Conservation (phyloP, 129 eudicot species). For the Flaveria ramosissima region DNA sequence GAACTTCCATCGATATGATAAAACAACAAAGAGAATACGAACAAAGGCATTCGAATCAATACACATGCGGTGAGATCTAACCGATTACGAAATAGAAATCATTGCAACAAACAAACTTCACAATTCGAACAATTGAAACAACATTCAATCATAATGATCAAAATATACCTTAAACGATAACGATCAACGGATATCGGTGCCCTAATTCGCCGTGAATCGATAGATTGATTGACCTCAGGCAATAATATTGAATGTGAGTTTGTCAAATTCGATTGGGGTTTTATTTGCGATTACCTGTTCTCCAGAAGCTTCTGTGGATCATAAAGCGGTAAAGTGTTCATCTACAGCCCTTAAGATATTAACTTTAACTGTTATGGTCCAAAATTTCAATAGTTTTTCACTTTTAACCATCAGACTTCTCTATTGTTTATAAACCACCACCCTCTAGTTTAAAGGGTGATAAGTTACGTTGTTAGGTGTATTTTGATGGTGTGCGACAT, state of each 20-base stretch:
- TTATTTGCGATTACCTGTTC: slow-evolving; percentile 11
- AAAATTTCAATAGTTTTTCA: neutral
- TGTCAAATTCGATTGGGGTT: neutral
- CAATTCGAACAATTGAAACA: neutral
- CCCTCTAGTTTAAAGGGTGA: neutral
- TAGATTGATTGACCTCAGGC: neutral
- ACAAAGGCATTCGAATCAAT: neutral
- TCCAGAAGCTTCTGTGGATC: slow-evolving; percentile 32
- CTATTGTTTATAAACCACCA: neutral
- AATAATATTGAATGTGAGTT: neutral
- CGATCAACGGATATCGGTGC: neutral
- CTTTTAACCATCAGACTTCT: neutral
- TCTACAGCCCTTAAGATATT: neutral
- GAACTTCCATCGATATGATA: neutral
- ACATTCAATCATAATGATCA: neutral
- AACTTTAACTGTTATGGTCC: slow-evolving; percentile 1
- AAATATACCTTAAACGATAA: slow-evolving; percentile 10
- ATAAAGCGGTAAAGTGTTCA: neutral
- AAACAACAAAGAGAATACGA: neutral
- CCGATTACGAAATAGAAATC: neutral
- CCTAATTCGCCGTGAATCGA: slow-evolving; percentile 10
- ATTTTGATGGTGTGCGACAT: no score
- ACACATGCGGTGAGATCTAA: slow-evolving; percentile 8
- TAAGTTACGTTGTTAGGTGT: neutral
- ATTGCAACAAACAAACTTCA: neutral